A percentile compares a stretch with the other conserved stretches of the same genome.
These are phyloP conservation scores for Xylaria grammica DNA, from an alignment of 495 filamentous ascomycete species.

Conservation along the genomic window DNA sequence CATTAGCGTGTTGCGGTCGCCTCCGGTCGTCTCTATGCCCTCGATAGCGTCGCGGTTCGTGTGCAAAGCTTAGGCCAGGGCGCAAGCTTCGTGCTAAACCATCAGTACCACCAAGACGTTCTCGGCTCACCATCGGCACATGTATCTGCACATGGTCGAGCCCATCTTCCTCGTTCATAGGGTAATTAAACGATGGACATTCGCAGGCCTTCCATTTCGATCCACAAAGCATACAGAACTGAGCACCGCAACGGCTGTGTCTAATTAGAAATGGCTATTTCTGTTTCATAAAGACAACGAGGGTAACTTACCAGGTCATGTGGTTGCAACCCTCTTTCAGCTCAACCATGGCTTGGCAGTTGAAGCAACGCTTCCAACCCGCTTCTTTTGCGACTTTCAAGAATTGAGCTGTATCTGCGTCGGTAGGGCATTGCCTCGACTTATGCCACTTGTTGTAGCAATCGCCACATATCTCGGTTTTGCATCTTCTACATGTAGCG, in stretches of 20 bases:
- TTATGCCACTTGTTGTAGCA: constrained; percentile 79
- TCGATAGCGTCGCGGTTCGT: constrained; percentile 53
- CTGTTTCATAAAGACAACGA: neutral
- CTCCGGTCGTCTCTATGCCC: constrained; percentile 60
- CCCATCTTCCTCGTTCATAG: constrained; percentile 60
- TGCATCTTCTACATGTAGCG: constrained; percentile 69
- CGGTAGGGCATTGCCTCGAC: constrained; percentile 69
- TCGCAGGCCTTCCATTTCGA: constrained; percentile 80
- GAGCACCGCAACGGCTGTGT: constrained; percentile 71
- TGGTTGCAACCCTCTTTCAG: constrained; percentile 82
- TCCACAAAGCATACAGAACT: constrained; percentile 85
- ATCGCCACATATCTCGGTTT: constrained; percentile 71
- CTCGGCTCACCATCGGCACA: constrained; percentile 36
- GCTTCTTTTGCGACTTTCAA: constrained; percentile 70
- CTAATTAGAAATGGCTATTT: constrained; percentile 21
- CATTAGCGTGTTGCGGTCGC: constrained; percentile 55
- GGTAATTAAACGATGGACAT: constrained; percentile 79
- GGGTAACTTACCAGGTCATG: constrained; percentile 72
- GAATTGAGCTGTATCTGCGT: constrained; percentile 68
- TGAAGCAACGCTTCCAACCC: constrained; percentile 79
- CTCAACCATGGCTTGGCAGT: constrained; percentile 77
- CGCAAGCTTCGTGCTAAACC: constrained; percentile 29
- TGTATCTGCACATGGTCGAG: constrained; percentile 64
- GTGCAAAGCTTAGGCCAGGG: constrained; percentile 52
- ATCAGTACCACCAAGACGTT: constrained; percentile 28